Percentiles rank a stretch among this genome's conserved stretches.
phyloP scores from a whole-genome alignment of 2,329 filamentous ascomycete species.

The Grosmannia huntii region DNA sequence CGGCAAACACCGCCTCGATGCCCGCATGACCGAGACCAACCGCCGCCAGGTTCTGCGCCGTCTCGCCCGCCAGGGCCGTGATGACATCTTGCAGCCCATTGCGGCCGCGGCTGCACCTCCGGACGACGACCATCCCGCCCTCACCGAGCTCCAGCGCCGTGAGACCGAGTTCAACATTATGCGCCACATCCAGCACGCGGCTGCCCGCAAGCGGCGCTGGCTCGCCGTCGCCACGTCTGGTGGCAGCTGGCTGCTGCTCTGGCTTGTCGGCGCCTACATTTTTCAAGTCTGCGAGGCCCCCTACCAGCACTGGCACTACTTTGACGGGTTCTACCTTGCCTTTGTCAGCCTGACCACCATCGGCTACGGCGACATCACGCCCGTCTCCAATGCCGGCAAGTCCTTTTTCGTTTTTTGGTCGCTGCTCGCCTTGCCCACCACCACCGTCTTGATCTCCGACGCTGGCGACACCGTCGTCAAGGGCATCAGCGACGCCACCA shows the following conservation, averaged over 20 bases:
- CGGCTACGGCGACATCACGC: constrained; percentile 72
- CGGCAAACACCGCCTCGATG: constrained; percentile 38
- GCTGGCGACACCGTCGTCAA: constrained; percentile 75
- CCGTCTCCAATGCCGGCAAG: constrained; percentile 63
- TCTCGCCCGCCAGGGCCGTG: constrained; percentile 31
- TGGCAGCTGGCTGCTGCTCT: constrained; percentile 57
- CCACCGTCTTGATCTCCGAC: constrained; percentile 75
- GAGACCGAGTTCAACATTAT: constrained; percentile 66
- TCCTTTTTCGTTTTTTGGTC: constrained; percentile 94
- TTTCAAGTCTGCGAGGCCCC: constrained; percentile 44
- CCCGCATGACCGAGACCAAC: constrained; percentile 47
- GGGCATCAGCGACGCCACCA: constrained; percentile 39
- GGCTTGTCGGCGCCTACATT: constrained; percentile 67
- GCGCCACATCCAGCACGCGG: constrained; percentile 61
- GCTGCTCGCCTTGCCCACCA: constrained; percentile 71
- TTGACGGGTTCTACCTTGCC: constrained; percentile 71
- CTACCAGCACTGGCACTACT: constrained; percentile 59
- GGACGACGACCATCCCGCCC: no score
- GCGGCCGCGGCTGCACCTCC: no score
- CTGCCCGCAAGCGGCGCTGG: constrained; percentile 58
- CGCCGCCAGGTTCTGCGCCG: constrained; percentile 33
- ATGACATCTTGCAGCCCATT: constrained; percentile 38
- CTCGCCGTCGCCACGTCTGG: constrained; percentile 56
- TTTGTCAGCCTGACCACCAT: constrained; percentile 77
- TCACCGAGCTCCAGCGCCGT: constrained; percentile 45